Conservation (phyloP, 768 basidiomycete genomes). For the Leccinum barrowsii region DNA sequence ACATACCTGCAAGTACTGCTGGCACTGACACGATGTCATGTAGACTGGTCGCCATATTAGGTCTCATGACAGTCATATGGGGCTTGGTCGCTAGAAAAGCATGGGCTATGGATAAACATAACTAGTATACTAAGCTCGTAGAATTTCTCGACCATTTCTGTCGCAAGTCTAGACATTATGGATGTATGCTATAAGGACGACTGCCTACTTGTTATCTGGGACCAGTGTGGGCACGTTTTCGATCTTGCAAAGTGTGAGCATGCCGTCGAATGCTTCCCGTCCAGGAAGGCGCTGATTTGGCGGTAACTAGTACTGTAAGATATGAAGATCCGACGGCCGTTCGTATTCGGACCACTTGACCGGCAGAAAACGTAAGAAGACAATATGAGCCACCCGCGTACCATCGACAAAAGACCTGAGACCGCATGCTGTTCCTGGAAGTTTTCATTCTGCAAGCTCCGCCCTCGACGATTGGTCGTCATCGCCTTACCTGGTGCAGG, state of each 20-base stretch:
- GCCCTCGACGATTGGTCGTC: slow-evolving; percentile 71
- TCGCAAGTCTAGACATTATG: background rate
- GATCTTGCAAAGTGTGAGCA: slow-evolving; percentile 93
- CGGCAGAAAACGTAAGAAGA: slow-evolving; percentile 26
- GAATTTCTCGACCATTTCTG: background rate
- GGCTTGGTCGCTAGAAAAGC: slow-evolving; percentile 31
- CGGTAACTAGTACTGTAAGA: slow-evolving; percentile 45
- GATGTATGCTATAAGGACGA: background rate
- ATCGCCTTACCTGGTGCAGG: slow-evolving; percentile 86
- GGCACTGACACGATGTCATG: background rate
- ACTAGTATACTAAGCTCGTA: background rate
- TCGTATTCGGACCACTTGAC: slow-evolving; percentile 84
- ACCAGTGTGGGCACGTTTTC: slow-evolving; percentile 92
- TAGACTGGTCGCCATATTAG: slow-evolving; percentile 36
- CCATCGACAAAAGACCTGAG: slow-evolving; percentile 91
- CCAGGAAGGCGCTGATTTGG: slow-evolving; percentile 81
- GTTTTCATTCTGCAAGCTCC: slow-evolving; percentile 65
- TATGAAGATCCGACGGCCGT: background rate
- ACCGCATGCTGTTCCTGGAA: slow-evolving; percentile 85
- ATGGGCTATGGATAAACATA: slow-evolving; percentile 3
- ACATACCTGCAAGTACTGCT: background rate
- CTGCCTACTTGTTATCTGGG: slow-evolving; percentile 67
- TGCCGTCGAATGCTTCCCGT: slow-evolving; percentile 91
- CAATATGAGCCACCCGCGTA: slow-evolving; percentile 25
- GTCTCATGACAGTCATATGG: slow-evolving; percentile 39